Percentiles rank a stretch among this genome's conserved stretches.
Evolutionary conservation across 495 filamentous ascomycete genomes (phyloP).

Genomic region (Niebla homalea): DNA sequence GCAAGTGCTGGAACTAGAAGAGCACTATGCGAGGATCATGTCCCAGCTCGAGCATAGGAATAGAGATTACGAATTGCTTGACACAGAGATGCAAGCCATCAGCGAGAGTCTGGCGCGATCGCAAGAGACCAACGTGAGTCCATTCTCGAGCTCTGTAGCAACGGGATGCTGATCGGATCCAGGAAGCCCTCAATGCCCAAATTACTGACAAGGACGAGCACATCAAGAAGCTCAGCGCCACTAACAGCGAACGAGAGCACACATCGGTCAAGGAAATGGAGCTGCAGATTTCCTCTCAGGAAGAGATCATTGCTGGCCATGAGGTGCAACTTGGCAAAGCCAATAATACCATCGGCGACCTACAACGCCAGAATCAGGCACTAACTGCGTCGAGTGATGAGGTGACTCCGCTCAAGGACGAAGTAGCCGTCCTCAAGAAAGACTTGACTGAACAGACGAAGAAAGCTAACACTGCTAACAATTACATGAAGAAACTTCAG

Average conservation of each 20-base stretch:
- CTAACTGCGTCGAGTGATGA: slow-evolving; percentile 23
- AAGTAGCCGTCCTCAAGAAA: slow-evolving; percentile 57
- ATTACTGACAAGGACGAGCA: slow-evolving; percentile 36
- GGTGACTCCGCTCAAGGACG: slow-evolving; percentile 46
- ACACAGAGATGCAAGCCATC: slow-evolving; percentile 35
- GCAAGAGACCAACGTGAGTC: slow-evolving; percentile 38
- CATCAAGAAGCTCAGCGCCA: slow-evolving; percentile 30
- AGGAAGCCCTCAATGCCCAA: slow-evolving; percentile 32
- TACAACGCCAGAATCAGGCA: slow-evolving; percentile 15
- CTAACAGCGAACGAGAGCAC: slow-evolving; percentile 6
- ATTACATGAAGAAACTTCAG: slow-evolving; percentile 63
- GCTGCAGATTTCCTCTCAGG: slow-evolving; percentile 34
- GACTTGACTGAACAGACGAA: slow-evolving; percentile 63
- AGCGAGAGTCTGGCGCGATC: slow-evolving; percentile 37
- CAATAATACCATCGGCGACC: slow-evolving; percentile 20
- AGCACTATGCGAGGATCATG: slow-evolving; percentile 38
- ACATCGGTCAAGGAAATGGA: slow-evolving; percentile 27
- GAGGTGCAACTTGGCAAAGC: slow-evolving; percentile 40
- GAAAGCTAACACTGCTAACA: slow-evolving; percentile 64
- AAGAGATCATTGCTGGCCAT: slow-evolving; percentile 43
- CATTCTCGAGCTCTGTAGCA: background rate
- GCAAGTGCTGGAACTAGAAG: slow-evolving; percentile 42
- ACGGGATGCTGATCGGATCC: background rate
- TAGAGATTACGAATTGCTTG: slow-evolving; percentile 39
- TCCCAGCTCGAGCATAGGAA: slow-evolving; percentile 36